A percentile compares a stretch with the other conserved stretches of the same genome.
These are phyloP conservation scores for Ascochyta lentis DNA, from an alignment of 2,329 filamentous ascomycete genomes.

Conservation along the genomic window DNA sequence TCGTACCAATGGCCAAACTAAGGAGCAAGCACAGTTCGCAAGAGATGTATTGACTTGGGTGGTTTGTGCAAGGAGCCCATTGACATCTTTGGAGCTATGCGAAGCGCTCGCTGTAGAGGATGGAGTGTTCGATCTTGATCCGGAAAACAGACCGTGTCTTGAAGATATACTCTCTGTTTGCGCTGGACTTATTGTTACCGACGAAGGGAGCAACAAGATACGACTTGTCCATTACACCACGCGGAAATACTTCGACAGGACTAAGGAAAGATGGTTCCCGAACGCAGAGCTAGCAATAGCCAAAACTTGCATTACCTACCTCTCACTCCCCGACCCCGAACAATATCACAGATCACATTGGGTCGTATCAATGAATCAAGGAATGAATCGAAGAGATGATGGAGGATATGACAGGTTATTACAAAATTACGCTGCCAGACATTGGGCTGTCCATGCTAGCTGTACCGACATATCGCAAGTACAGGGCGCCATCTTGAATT, in stretches of 20 bases:
- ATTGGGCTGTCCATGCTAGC: too few species aligned
- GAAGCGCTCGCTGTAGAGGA: conserved; percentile 23
- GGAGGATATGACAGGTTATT: too few species aligned
- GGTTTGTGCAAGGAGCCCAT: conserved; percentile 15
- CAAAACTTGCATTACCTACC: too few species aligned
- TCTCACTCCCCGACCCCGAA: too few species aligned
- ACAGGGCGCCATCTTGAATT: too few species aligned
- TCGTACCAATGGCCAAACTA: conserved; percentile 51
- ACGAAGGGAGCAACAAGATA: conserved; percentile 34
- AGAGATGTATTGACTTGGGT: conserved; percentile 32
- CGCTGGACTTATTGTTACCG: conserved; percentile 41
- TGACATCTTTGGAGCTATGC: conserved; percentile 22
- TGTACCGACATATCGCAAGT: too few species aligned
- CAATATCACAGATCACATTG: too few species aligned
- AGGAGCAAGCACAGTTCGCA: conserved; percentile 46
- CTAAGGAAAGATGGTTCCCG: conserved; percentile 22
- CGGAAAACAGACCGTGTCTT: conserved; percentile 17
- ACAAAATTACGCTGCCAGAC: too few species aligned
- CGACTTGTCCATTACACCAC: conserved; percentile 41
- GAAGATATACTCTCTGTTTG: conserved; percentile 30
- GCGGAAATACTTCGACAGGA: conserved; percentile 38
- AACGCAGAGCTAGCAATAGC: too few species aligned
- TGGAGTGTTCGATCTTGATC: conserved; percentile 7
- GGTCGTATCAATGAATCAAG: too few species aligned
- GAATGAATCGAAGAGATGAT: too few species aligned